These are phyloP conservation scores for Tolypocladium pustulatum DNA, from an alignment of 2,329 filamentous ascomycete species.

Conservation along the genomic window DNA sequence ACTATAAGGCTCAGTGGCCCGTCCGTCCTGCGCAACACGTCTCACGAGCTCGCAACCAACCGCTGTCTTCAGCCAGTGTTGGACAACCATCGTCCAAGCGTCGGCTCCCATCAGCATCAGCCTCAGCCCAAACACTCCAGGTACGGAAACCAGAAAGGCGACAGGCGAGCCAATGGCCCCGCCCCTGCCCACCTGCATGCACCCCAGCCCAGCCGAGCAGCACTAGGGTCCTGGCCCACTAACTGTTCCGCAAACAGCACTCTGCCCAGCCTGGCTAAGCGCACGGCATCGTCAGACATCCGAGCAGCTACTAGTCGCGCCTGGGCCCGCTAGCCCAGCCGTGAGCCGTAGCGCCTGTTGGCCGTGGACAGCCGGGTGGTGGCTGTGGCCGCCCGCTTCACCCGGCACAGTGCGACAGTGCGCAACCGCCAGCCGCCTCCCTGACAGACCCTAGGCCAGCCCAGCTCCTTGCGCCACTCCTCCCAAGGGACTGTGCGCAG, in stretches of 20 bases:
- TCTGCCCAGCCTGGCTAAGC: not conserved
- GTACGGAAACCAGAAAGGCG: not conserved
- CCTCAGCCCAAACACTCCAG: not conserved
- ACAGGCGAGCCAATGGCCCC: not conserved
- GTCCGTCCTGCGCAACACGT: not conserved
- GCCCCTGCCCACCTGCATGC: not conserved
- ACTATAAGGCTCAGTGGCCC: not conserved
- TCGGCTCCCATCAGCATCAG: not conserved
- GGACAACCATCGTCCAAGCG: not conserved
- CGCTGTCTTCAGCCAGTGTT: not conserved
- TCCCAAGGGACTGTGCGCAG: not conserved
- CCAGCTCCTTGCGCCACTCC: not conserved
- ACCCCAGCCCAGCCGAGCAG: not conserved
- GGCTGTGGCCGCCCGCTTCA: not conserved
- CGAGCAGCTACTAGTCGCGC: not conserved
- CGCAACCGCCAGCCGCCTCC: not conserved
- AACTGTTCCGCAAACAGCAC: not conserved
- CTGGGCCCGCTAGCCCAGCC: not conserved
- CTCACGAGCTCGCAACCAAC: not conserved
- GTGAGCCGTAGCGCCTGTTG: not conserved
- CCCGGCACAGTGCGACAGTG: not conserved
- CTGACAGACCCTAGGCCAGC: not conserved
- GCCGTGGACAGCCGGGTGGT: not conserved
- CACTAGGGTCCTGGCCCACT: not conserved
- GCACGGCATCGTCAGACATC: not conserved